Conservation (phyloP, 2,329 filamentous ascomycete species). For the Penicillium sp. region DNA sequence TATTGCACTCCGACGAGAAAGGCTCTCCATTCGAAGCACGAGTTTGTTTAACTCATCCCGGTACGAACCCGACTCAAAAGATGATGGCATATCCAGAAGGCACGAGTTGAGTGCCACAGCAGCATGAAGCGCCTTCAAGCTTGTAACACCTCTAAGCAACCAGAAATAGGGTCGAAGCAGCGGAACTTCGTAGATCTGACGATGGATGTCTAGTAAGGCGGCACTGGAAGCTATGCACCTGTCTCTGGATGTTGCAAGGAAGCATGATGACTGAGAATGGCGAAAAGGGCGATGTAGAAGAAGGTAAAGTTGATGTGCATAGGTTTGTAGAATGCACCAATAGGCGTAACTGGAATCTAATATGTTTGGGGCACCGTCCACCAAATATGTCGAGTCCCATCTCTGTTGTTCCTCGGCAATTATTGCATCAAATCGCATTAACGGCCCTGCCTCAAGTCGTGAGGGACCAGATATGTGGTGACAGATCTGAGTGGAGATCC, state of each 20-base stretch:
- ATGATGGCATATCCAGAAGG: conserved; percentile 6
- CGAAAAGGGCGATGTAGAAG: conserved; percentile 29
- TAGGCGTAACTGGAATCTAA: conserved; percentile 26
- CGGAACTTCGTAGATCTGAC: conserved; percentile 20
- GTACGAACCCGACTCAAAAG: not conserved
- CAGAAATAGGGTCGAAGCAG: conserved; percentile 25
- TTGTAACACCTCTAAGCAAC: conserved; percentile 27
- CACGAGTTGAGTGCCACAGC: conserved; percentile 26
- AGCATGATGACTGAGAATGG: conserved; percentile 1
- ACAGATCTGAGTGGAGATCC: conserved; percentile 28
- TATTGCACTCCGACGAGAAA: not conserved
- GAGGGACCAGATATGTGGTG: conserved; percentile 13
- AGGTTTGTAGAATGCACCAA: conserved; percentile 31
- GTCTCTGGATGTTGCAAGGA: conserved; percentile 9
- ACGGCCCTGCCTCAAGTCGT: conserved; percentile 4
- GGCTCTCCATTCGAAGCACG: not conserved
- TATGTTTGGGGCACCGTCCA: conserved; percentile 16
- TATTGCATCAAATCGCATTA: conserved; percentile 12
- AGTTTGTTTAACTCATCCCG: not conserved
- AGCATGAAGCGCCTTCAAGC: conserved; percentile 29
- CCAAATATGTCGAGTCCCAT: conserved; percentile 19
- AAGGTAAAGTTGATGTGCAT: conserved; percentile 31
- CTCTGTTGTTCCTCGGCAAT: conserved; percentile 19
- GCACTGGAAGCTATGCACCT: conserved; percentile 23
- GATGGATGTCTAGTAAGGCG: conserved; percentile 24